Evolutionary conservation across 306 rosid species (phyloP), one percentile per base, ranked within the genome.

Genomic region (Notholithocarpus densiflorus): DNA sequence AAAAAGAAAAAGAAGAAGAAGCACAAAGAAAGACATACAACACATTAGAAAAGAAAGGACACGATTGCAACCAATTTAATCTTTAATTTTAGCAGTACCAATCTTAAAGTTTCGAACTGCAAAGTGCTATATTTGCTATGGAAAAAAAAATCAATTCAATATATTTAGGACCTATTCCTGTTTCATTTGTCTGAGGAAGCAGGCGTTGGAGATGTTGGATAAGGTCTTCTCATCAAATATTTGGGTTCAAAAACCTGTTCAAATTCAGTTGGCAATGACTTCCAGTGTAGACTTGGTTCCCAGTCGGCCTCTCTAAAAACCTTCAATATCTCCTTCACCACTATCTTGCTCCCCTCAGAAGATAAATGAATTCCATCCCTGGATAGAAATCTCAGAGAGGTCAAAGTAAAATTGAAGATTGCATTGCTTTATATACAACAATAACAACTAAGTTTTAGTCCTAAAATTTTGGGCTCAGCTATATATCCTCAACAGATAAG

Each of bases 291-390:
- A 76, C 82, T 86, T 6, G 96, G 91, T 59, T 89, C 80, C 98
- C 96, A 94, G 0, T 90, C 85, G 60, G 93, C 90, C 70, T 88
- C 96, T 65, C 61, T 77, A 1, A 94, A 74, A 0, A 88, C 85
- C 75, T 84, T 90, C 77, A 86, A 3, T 81, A 92, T 87, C 78
- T 90, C 97, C 75, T 85, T 82, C 71, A 26, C 94, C 24, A 94
- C 93, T 54, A 91, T 85, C 77, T 83, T 80, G 88, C 91, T 92
- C 14, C 89, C 97, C 83, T 85, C 91, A 12, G 71, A 5, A 15
- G 97, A 11, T 4, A 92, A 61, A 87, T 92, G 98, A 71, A 94
- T 14, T 55, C 98, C 98, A 78, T 94, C 97, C 75, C 98, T 92
- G 56, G 2, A 14, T 8, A 77, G 75, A 32, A 10, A 55, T 27